Conservation (phyloP, 257 asterid genomes). For the Jasminum sambac region DNA sequence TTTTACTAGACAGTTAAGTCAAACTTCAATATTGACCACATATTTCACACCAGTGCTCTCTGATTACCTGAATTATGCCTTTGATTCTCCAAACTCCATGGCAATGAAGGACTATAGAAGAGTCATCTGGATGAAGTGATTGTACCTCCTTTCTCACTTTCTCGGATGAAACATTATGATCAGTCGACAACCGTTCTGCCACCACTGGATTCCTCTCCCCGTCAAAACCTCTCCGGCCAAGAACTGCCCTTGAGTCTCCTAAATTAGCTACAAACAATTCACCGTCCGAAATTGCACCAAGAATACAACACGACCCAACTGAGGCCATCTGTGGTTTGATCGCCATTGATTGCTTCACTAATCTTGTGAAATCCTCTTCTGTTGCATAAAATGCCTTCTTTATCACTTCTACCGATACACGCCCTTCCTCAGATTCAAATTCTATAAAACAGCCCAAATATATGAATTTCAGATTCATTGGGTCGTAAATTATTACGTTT, state of each 20-base stretch:
- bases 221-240: constrained; percentile 26
- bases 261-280: constrained; percentile 23
- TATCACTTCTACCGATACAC: constrained; percentile 29
- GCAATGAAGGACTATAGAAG: constrained; percentile 25
- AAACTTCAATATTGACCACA: too few species aligned
- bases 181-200: constrained; percentile 32
- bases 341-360: constrained; percentile 27
- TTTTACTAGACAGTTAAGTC: too few species aligned
- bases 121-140: constrained; percentile 33
- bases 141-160: constrained; percentile 34
- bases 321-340: constrained; percentile 34
- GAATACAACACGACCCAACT: constrained; percentile 29
- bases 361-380: constrained; percentile 33
- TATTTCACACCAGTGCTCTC: too few species aligned
- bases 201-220: constrained; percentile 19
- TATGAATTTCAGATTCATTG: background rate
- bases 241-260: constrained; percentile 35
- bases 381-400: constrained; percentile 36
- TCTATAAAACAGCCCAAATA: background rate
- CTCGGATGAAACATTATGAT: constrained; percentile 33
- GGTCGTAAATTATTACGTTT: background rate
- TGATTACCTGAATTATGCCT: constrained; percentile 36
- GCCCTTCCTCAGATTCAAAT: constrained; percentile 22
- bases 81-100: constrained; percentile 38
- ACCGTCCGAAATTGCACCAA: constrained; percentile 25